phyloP scores from a whole-genome alignment of 148 eudicot genomes.

The Camellia lanceoleosa region DNA sequence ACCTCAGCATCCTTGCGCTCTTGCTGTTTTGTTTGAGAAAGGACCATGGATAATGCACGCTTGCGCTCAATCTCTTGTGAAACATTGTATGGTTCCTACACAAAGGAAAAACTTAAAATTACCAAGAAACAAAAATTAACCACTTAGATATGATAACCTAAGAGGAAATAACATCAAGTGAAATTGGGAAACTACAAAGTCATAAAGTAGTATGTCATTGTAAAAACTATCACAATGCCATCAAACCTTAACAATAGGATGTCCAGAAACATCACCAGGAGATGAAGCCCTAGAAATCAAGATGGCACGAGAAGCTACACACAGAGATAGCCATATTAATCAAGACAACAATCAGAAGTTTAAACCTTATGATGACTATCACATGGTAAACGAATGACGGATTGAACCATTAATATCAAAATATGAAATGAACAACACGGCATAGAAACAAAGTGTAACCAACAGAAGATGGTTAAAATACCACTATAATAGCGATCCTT shows the following conservation, averaged over 20 bases:
- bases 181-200: background rate
- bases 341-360: conserved; percentile 14
- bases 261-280: conserved; percentile 68
- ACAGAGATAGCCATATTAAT: conserved; percentile 8
- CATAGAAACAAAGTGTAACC: conserved; percentile 7
- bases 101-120: background rate
- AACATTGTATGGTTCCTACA: conserved; percentile 79
- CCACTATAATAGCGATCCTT: conserved; percentile 89
- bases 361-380: background rate
- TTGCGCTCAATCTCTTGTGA: conserved; percentile 86
- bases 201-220: conserved; percentile 1
- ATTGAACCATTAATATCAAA: background rate
- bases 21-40: conserved; percentile 89
- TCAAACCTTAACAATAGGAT: conserved; percentile 79
- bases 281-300: conserved; percentile 80
- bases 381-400: background rate
- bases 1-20: conserved; percentile 98
- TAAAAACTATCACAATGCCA: background rate
- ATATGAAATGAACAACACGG: background rate
- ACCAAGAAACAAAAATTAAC: background rate
- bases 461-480: conserved; percentile 26
- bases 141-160: background rate
- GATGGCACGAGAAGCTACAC: conserved; percentile 62
- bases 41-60: conserved; percentile 85
- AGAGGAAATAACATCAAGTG: background rate